Conservation (phyloP, 2,329 filamentous ascomycete genomes). For the Cordyceps militaris region DNA sequence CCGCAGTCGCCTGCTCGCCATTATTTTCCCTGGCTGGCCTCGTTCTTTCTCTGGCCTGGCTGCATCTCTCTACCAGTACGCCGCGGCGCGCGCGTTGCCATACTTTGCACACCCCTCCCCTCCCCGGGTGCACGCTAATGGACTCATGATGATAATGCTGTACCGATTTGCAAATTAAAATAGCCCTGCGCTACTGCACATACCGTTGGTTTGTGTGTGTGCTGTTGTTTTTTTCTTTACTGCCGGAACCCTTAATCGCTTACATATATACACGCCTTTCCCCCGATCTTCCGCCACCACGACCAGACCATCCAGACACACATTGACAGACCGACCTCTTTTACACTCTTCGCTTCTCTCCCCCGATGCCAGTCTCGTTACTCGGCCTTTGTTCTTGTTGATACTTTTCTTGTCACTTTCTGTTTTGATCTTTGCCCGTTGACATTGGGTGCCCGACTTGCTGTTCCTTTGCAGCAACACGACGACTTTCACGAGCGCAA, state of each 20-base stretch:
- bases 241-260: slow-evolving; percentile 19
- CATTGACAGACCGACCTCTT: slow-evolving; percentile 9
- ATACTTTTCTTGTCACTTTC: slow-evolving; percentile 23
- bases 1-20: slow-evolving; percentile 57
- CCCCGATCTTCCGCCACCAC: slow-evolving; percentile 6
- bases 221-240: slow-evolving; percentile 8
- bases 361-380: slow-evolving; percentile 9
- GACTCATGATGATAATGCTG: slow-evolving; percentile 10
- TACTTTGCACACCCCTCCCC: slow-evolving; percentile 4
- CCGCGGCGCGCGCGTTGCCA: neutral
- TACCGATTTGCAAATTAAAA: slow-evolving; percentile 14
- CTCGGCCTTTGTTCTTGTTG: slow-evolving; percentile 7
- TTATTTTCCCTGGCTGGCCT: slow-evolving; percentile 23
- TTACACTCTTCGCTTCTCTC: slow-evolving; percentile 17
- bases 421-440: neutral
- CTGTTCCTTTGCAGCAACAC: slow-evolving; percentile 1
- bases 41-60: slow-evolving; percentile 1
- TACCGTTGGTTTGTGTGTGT: slow-evolving; percentile 13
- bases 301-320: neutral
- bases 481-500: slow-evolving; percentile 5
- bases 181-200: slow-evolving; percentile 11
- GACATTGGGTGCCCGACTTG: neutral
- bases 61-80: slow-evolving; percentile 6
- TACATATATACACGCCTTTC: slow-evolving; percentile 14
- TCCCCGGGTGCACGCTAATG: slow-evolving; percentile 15